Evolutionary conservation across 768 basidiomycete species (phyloP), one percentile per base, ranked within the genome.

Genomic region (Mycena leptocephala): DNA sequence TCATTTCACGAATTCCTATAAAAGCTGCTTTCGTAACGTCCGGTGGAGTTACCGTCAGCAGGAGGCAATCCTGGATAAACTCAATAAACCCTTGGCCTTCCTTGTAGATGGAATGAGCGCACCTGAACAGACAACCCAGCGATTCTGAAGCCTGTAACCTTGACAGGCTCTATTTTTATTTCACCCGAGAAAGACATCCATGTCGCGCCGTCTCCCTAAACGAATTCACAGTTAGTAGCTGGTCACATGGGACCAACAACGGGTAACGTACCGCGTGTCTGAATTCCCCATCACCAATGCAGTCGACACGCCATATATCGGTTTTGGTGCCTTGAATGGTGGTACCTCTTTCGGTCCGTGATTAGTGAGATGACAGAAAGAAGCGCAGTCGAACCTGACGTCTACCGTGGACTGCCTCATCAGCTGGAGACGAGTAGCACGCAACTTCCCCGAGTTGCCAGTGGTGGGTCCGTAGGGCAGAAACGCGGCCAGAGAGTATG

Each of bases 401-500:
- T 95, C 94, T 11, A 95, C 93, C 9, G 88, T 89, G 5, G 90
- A 89, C 81, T 95, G 95, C 68, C 95, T 88, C 83, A 95, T 86
- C 26, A 95, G 79, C 77, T 93, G 90, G 30, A 95, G 84, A 9
- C 88, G 89, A 7, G 92, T 94, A 24, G 84, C 80, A 69, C 82
- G 86, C n/a, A 63, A 66, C 66, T 84, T 71, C 26, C 70, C 70
- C 11, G 70, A 56, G 76, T 84, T 75, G 79, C 86, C 70, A 74
- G 83, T 62, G 13, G 87, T 87, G 0, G 94, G 95, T 39, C 89
- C 88, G 39, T 89, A 87, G 13, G 93, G 92, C 58, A 93, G 81
- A 80, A 94, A 94, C 7, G 90, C 86, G 2, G 91, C 90, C 18
- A 95, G 85, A 16, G 93, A 90, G 35, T 87, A 82, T 0, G 90